These are phyloP conservation scores for Chenopodium formosanum DNA, from an alignment of 148 eudicot species.

Conservation along the genomic window DNA sequence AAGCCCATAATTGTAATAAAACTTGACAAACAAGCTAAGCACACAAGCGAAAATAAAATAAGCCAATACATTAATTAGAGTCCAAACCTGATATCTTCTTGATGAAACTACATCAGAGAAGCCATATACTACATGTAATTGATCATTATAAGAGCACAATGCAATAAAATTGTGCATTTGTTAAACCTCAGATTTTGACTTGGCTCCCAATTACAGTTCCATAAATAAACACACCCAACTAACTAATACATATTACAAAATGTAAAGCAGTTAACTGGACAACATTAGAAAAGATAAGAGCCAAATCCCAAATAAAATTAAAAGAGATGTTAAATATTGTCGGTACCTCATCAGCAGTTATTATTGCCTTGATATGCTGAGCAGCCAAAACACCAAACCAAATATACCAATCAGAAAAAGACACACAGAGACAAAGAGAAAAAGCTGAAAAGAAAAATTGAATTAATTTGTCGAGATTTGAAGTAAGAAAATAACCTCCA, in stretches of 20 bases:
- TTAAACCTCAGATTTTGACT: background rate
- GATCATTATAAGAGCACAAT: background rate
- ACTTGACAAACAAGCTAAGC: background rate
- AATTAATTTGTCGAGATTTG: background rate
- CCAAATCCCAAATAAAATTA: background rate
- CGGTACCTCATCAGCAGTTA: slow-evolving; percentile 78
- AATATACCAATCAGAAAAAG: background rate
- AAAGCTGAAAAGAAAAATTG: background rate
- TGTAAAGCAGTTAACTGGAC: background rate
- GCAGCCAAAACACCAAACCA: slow-evolving; percentile 1
- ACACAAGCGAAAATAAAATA: background rate
- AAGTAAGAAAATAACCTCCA: slow-evolving; percentile 47
- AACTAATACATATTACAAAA: background rate
- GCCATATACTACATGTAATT: background rate
- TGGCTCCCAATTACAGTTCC: background rate
- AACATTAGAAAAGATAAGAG: background rate
- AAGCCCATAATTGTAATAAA: background rate
- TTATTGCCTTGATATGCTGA: slow-evolving; percentile 85
- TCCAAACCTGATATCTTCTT: background rate
- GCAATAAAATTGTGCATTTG: background rate
- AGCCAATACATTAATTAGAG: background rate
- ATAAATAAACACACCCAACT: background rate
- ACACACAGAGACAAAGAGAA: slow-evolving; percentile 2
- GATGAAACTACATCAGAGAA: background rate
- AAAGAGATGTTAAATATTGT: background rate